phyloP scores from a whole-genome alignment of 176 grass and related monocot species.

The Oryza coarctata region DNA sequence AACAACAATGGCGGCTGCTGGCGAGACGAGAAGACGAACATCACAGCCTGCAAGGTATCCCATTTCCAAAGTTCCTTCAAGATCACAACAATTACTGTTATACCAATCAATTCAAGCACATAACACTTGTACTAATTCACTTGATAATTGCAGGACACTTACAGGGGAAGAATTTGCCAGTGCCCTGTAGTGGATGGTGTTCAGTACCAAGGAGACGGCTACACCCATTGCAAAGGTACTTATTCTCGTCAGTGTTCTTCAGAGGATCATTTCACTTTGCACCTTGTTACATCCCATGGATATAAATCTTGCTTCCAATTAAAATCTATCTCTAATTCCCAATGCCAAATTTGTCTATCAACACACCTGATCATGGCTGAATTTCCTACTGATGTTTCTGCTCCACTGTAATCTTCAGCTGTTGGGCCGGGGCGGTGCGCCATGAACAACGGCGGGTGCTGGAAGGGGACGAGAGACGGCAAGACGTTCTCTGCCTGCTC shows the following conservation, averaged over 20 bases:
- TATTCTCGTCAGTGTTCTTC: no score
- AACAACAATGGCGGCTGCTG: conserved; percentile 81
- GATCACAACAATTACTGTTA: neutral
- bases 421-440: conserved; percentile 82
- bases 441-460: conserved; percentile 77
- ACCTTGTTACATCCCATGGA: no score
- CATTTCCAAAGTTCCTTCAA: neutral
- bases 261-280: no score
- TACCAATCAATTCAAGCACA: neutral
- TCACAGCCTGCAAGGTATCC: conserved; percentile 71
- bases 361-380: neutral
- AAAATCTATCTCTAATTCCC: no score
- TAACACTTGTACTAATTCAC: neutral
- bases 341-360: no score
- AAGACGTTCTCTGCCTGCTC: conserved; percentile 77
- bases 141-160: conserved; percentile 66
- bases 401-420: conserved; percentile 37
- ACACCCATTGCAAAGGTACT: conserved; percentile 68
- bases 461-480: conserved; percentile 55
- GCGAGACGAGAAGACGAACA: conserved; percentile 53
- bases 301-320: no score
- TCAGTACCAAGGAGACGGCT: conserved; percentile 80
- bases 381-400: neutral
- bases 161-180: conserved; percentile 74
- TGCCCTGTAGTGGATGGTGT: conserved; percentile 70